Evolutionary conservation across 331 rosid genomes (phyloP), one percentile per base, ranked within the genome.

Genomic region (Pyracantha coccinea): DNA sequence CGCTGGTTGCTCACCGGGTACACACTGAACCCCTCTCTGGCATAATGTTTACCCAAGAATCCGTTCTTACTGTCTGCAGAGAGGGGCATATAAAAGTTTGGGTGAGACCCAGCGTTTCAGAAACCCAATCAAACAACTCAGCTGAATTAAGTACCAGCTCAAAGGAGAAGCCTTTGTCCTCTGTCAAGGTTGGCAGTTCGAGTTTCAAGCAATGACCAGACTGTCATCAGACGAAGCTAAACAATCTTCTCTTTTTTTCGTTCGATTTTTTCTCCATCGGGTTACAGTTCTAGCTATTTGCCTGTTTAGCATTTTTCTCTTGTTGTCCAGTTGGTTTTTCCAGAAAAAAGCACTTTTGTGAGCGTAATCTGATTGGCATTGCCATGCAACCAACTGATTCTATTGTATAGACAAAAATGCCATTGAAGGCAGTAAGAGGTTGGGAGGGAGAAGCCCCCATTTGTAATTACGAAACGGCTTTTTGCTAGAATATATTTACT

Each of bases 1-100:
- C 99, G 0, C 78, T 92, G 78, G 99, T 89, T 73, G 82, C 97
- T 72, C 99, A 94, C 70, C 93, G 97, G 23, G 97, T 83, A 78
- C 97, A 94, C 74, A 87, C 93, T 0, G 99, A 94, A 75, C 97
- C 99, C 69, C 95, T 94, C 73, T 94, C 99, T 10, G 93, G 97
- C 50, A 45, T 94, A 69, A 65, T 85, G 81, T 94, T 92, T 64
- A 94, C 97, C 21, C 96, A 81, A 75, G 99, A 94, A 73, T 92
- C 97, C 27, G 81, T 92, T 62, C 96, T 94, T 8, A 92, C 99
- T 2, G 89, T 91, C 73, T 94, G 97, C 83, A 90, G 99, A 32
- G 99, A 94, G 77, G 99, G 99, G 45, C 97, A 92, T 75, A 84
- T 89, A 33, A 94, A 92, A 85, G 69, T 89, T 72, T 94, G 99